A percentile compares a stretch with the other conserved stretches of the same genome.
Conservation (phyloP, 257 asterid species). For the Scutellaria galericulata region DNA sequence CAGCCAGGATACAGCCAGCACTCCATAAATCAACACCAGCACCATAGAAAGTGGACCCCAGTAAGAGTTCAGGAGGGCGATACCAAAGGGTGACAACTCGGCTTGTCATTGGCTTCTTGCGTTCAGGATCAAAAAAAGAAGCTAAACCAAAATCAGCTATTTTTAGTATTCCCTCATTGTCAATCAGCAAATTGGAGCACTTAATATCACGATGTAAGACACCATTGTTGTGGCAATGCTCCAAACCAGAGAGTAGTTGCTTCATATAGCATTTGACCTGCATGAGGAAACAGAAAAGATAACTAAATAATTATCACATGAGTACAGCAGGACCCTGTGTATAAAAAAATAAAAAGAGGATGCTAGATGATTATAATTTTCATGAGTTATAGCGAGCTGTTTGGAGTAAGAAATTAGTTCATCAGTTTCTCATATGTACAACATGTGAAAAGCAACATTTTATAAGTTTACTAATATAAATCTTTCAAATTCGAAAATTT, state of each 20-base stretch:
- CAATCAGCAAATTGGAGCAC: constrained; percentile 83
- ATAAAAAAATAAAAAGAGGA: neutral
- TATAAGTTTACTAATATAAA: neutral
- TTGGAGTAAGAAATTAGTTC: neutral
- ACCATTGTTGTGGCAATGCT: constrained; percentile 92
- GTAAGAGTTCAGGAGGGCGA: constrained; percentile 92
- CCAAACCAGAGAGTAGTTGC: constrained; percentile 85
- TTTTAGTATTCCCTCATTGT: constrained; percentile 74
- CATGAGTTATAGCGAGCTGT: neutral
- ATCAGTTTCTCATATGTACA: neutral
- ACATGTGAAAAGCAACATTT: neutral
- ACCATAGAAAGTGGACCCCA: constrained; percentile 82
- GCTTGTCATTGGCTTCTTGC: constrained; percentile 80
- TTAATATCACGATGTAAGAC: constrained; percentile 92
- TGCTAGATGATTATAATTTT: neutral
- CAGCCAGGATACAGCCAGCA: constrained; percentile 95
- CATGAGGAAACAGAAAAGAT: constrained; percentile 24
- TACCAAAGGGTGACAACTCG: constrained; percentile 97
- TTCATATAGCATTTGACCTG: constrained; percentile 91
- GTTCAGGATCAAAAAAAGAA: constrained; percentile 65
- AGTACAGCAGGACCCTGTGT: neutral
- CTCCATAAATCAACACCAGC: constrained; percentile 95
- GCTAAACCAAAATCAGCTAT: constrained; percentile 96
- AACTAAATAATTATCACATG: neutral
- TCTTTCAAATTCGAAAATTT: neutral